These are phyloP conservation scores for Barnettozyma sucrosica DNA, from an alignment of 805 yeast species.

Conservation along the genomic window DNA sequence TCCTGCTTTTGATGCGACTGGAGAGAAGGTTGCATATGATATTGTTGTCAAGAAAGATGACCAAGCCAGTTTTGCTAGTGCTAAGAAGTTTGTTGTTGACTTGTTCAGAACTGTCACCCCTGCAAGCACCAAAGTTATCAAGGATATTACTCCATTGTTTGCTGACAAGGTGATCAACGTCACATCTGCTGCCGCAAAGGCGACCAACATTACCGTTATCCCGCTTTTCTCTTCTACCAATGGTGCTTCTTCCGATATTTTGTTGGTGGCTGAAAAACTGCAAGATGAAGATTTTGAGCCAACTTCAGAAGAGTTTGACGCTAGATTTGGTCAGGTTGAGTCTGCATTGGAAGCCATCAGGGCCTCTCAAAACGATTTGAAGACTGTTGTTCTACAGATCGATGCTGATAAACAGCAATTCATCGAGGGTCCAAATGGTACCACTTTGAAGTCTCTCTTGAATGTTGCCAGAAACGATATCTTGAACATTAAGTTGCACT, in stretches of 20 bases:
- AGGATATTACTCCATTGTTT: constrained; percentile 65
- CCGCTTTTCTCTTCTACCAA: constrained; percentile 48
- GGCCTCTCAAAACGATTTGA: constrained; percentile 48
- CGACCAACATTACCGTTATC: constrained; percentile 48
- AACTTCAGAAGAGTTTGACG: constrained; percentile 50
- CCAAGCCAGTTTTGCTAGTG: constrained; percentile 47
- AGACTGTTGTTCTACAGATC: constrained; percentile 45
- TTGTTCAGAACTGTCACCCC: constrained; percentile 73
- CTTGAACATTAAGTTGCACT: constrained; percentile 44
- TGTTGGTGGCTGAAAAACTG: constrained; percentile 46
- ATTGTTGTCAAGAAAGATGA: constrained; percentile 48
- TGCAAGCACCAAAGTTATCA: constrained; percentile 46
- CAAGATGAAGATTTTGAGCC: constrained; percentile 69
- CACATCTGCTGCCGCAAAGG: constrained; percentile 37
- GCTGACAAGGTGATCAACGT: constrained; percentile 38
- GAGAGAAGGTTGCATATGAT: constrained; percentile 44
- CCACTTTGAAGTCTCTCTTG: constrained; percentile 44
- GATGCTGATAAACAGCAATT: constrained; percentile 50
- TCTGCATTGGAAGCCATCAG: constrained; percentile 52
- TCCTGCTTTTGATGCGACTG: constrained; percentile 41
- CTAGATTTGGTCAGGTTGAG: constrained; percentile 49
- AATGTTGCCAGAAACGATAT: constrained; percentile 27
- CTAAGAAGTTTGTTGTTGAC: constrained; percentile 68
- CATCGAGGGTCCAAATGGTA: constrained; percentile 54
- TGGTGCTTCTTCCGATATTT: constrained; percentile 37